Evolutionary conservation across 352 stramenopile species (phyloP).

Genomic region (Globisporangium recalcitrans): DNA sequence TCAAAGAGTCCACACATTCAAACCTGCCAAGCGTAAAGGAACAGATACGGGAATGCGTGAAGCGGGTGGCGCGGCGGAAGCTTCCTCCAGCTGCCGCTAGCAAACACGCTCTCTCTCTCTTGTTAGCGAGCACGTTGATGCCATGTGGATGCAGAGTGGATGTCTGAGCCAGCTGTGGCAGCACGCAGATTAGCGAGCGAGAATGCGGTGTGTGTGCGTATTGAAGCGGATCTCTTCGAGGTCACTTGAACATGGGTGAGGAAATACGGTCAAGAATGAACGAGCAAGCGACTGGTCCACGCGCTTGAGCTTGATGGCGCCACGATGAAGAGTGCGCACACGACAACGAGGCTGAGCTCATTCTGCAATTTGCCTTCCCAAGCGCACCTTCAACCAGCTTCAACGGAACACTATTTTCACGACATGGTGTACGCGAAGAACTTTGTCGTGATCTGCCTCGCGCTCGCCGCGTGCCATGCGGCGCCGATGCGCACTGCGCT

Average conservation of each 20-base stretch:
- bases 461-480: neutral
- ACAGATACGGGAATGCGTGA: neutral
- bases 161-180: neutral
- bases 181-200: neutral
- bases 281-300: neutral
- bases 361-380: constrained; percentile 1
- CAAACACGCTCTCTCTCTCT: neutral
- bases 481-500: neutral
- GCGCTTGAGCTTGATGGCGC: too few relatives aligned
- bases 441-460: neutral
- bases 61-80: neutral
- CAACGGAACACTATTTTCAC: neutral
- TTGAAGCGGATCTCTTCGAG: neutral
- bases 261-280: neutral
- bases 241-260: neutral
- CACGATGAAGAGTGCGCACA: too few relatives aligned
- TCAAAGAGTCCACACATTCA: neutral
- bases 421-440: constrained; percentile 7
- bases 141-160: neutral
- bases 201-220: neutral
- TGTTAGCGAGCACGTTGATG: neutral
- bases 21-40: constrained; percentile 1
- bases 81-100: neutral
- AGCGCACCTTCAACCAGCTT: neutral
- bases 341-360: neutral